Conservation (phyloP, 23 red algal species). For the Cyanidioschyzon merolae region DNA sequence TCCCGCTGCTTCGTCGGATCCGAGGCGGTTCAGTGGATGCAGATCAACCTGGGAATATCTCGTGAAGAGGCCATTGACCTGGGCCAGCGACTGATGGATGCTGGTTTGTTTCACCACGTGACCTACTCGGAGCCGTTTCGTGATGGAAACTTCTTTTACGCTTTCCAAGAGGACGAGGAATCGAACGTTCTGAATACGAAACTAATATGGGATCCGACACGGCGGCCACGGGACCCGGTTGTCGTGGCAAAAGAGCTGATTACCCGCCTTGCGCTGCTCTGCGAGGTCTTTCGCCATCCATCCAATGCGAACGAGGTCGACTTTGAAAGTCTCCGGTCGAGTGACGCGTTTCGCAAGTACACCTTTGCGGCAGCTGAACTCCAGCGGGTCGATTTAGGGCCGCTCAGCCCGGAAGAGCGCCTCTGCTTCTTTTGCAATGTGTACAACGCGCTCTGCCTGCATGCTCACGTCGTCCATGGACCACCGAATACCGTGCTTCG, state of each 20-base stretch:
- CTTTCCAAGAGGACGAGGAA: constrained; percentile 96
- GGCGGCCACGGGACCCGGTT: constrained; percentile 43
- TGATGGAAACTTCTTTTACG: constrained; percentile 79
- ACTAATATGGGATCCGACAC: constrained; percentile 69
- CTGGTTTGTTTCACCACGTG: constrained; percentile 85
- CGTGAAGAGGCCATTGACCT: constrained; percentile 39
- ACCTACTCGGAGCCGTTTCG: constrained; percentile 79
- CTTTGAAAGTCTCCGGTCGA: constrained; percentile 47
- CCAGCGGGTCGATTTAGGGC: constrained; percentile 62
- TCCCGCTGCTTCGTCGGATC: constrained; percentile 82
- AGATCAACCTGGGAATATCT: constrained; percentile 42
- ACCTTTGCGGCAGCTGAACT: constrained; percentile 66
- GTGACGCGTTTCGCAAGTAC: constrained; percentile 69
- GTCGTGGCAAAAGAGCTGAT: constrained; percentile 70
- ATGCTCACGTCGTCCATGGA: constrained; percentile 70
- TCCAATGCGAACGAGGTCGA: constrained; percentile 53
- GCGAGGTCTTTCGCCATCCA: constrained; percentile 65
- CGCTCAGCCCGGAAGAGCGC: constrained; percentile 62
- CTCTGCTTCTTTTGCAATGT: constrained; percentile 92
- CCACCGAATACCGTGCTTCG: constrained; percentile 53
- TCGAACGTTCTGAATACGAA: constrained; percentile 93
- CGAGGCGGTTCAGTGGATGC: constrained; percentile 84
- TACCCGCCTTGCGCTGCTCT: constrained; percentile 68
- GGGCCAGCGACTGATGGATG: constrained; percentile 82
- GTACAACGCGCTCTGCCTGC: constrained; percentile 91